Percentiles rank a stretch among this genome's conserved stretches.
phyloP scores from a whole-genome alignment of 441 rosid genomes.

The Croton setiger region DNA sequence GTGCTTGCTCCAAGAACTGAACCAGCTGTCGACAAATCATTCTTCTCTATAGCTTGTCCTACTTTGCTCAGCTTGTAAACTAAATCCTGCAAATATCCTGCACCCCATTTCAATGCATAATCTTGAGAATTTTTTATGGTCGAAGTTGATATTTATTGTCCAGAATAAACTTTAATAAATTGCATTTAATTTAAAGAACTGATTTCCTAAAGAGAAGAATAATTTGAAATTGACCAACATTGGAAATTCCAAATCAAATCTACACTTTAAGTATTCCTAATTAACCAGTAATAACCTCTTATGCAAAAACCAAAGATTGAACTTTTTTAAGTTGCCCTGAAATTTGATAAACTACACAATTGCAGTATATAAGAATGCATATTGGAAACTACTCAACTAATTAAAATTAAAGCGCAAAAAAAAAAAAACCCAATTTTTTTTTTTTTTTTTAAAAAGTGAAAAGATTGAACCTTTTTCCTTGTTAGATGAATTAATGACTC shows the following conservation, averaged over 20 bases:
- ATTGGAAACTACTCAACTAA: too few relatives aligned
- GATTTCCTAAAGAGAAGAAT: too few relatives aligned
- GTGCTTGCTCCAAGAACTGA: slow-evolving; percentile 70
- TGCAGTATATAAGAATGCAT: too few relatives aligned
- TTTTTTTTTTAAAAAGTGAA: background rate
- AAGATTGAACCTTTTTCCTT: slow-evolving; percentile 60
- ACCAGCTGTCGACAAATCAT: slow-evolving; percentile 64
- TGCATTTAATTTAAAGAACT: background rate
- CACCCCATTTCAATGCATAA: slow-evolving; percentile 18
- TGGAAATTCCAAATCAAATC: too few relatives aligned
- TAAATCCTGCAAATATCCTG: slow-evolving; percentile 90
- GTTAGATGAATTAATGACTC: slow-evolving; percentile 58
- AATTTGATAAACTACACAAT: background rate
- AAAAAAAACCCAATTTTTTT: background rate
- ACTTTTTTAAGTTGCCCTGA: background rate
- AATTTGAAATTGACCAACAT: too few relatives aligned
- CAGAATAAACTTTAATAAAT: background rate
- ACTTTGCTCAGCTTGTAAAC: slow-evolving; percentile 87
- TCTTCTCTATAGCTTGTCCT: slow-evolving; percentile 89
- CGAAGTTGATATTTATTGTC: too few relatives aligned
- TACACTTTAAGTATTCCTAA: too few relatives aligned
- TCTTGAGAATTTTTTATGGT: too few relatives aligned
- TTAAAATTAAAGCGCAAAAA: background rate
- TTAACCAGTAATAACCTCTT: too few relatives aligned
- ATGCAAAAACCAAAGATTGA: background rate